Conservation (phyloP, 2,329 filamentous ascomycete genomes). For the Rhynchosporium graminicola region DNA sequence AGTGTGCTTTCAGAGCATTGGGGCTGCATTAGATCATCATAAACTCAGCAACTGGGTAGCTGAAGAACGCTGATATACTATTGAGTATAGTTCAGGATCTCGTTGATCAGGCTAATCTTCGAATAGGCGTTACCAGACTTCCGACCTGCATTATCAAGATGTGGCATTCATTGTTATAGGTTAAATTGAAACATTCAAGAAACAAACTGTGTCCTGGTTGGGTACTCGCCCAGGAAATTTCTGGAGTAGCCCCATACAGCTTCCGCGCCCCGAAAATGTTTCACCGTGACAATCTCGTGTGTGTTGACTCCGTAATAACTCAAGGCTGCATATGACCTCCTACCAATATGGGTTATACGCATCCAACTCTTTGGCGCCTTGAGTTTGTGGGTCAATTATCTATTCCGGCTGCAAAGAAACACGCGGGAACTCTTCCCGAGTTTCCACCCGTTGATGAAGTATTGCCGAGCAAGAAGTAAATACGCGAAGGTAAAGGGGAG, state of each 20-base stretch:
- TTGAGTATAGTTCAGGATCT: background rate
- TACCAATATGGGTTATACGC: constrained; percentile 5
- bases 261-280: constrained; percentile 28
- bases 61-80: background rate
- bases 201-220: constrained; percentile 14
- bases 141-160: constrained; percentile 8
- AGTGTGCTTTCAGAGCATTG: too few relatives aligned
- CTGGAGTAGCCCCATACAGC: constrained; percentile 21
- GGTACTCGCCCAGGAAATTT: constrained; percentile 15
- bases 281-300: constrained; percentile 28
- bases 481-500: constrained; percentile 6
- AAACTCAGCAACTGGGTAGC: too few relatives aligned
- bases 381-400: constrained; percentile 16
- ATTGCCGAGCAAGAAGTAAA: constrained; percentile 2
- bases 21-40: too few relatives aligned
- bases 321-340: constrained; percentile 23
- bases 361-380: constrained; percentile 24
- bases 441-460: constrained; percentile 28
- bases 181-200: constrained; percentile 25
- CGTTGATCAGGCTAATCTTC: constrained; percentile 20
- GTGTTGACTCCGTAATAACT: constrained; percentile 5
- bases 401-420: constrained; percentile 32
- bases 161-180: constrained; percentile 3
- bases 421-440: constrained; percentile 35
- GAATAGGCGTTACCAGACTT: background rate